A percentile compares a stretch with the other conserved stretches of the same genome.
phyloP scores from a whole-genome alignment of 2,329 filamentous ascomycete species.

The Didymella pomorum region DNA sequence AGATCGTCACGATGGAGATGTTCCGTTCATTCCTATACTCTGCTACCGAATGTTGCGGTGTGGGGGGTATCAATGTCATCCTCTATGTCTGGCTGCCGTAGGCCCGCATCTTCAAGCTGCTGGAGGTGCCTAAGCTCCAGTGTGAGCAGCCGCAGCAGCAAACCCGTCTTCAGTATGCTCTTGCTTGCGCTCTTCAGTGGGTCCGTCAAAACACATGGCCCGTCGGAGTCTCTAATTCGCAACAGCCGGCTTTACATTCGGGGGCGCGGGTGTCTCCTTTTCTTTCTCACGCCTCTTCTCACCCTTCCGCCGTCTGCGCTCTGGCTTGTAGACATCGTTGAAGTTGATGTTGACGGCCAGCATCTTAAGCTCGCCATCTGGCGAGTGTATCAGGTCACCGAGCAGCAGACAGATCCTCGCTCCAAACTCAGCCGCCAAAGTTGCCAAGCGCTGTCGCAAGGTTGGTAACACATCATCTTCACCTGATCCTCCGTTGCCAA shows the following conservation, averaged over 20 bases:
- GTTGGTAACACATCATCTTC: conserved; percentile 75
- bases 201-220: not conserved
- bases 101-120: conserved; percentile 8
- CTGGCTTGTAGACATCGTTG: conserved; percentile 91
- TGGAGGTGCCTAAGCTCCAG: conserved; percentile 7
- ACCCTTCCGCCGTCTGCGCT: conserved; percentile 65
- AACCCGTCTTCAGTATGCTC: not conserved
- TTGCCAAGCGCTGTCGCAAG: conserved; percentile 74
- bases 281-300: conserved; percentile 42
- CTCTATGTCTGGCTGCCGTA: not conserved
- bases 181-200: not conserved
- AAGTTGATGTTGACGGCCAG: conserved; percentile 98
- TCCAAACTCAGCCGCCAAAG: conserved; percentile 78
- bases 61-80: conserved; percentile 12
- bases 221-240: conserved; percentile 18
- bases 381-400: conserved; percentile 90
- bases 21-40: not conserved
- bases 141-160: not conserved
- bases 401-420: conserved; percentile 80
- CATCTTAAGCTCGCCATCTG: conserved; percentile 94
- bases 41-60: not conserved
- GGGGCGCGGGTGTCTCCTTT: conserved; percentile 35
- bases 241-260: conserved; percentile 1
- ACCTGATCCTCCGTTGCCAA: conserved; percentile 48
- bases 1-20: not conserved